Evolutionary conservation across 1,284 basidiomycete species (phyloP).

Genomic region (Cryptococcus sp.): DNA sequence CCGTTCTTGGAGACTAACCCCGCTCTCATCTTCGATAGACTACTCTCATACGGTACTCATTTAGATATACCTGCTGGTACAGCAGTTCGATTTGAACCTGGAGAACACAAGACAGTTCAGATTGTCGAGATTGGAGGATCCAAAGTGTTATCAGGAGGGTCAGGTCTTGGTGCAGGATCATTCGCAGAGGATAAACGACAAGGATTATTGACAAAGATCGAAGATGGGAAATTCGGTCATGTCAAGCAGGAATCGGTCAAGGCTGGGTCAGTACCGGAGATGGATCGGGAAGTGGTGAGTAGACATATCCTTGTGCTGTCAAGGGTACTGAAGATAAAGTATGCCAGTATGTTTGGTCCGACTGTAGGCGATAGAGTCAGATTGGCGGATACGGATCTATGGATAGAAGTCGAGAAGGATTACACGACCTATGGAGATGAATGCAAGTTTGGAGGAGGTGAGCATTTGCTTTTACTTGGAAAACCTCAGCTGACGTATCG

Average conservation of each 20-base stretch:
- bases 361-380: constrained; percentile 85
- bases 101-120: constrained; percentile 76
- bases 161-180: constrained; percentile 63
- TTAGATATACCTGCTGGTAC: constrained; percentile 89
- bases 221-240: constrained; percentile 40
- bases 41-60: constrained; percentile 67
- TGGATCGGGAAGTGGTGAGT: constrained; percentile 47
- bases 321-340: constrained; percentile 40
- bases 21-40: constrained; percentile 75
- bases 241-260: constrained; percentile 31
- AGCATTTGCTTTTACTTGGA: constrained; percentile 9
- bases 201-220: constrained; percentile 18
- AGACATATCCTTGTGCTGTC: not conserved
- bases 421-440: constrained; percentile 72
- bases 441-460: constrained; percentile 94
- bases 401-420: constrained; percentile 90
- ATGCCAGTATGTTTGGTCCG: constrained; percentile 91
- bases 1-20: constrained; percentile 88
- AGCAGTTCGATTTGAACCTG: constrained; percentile 94
- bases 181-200: constrained; percentile 27
- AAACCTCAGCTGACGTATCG: not conserved
- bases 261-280: constrained; percentile 24
- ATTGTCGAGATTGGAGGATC: constrained; percentile 75
- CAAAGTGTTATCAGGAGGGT: constrained; percentile 73
- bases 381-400: constrained; percentile 83